phyloP scores from a whole-genome alignment of 805 yeast species.

The Metschnikowia colocasiae region DNA sequence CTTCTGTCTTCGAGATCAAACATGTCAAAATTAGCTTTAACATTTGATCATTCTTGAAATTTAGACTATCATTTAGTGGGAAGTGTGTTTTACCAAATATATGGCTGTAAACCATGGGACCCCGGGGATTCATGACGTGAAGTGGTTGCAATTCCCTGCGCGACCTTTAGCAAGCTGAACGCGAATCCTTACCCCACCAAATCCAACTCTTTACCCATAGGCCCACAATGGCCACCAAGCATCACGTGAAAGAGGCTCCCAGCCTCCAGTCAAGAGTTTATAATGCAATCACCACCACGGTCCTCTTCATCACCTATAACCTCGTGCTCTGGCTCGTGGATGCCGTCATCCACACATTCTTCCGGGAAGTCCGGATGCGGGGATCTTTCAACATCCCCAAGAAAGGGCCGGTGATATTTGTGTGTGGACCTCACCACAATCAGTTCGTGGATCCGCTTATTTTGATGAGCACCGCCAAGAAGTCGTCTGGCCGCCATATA shows the following conservation, averaged over 20 bases:
- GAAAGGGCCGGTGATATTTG: constrained; percentile 37
- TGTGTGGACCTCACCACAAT: constrained; percentile 43
- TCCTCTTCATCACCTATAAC: constrained; percentile 22
- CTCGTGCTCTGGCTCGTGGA: constrained; percentile 32
- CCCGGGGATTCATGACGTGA: too few relatives aligned
- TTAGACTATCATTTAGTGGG: too few relatives aligned
- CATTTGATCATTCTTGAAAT: too few relatives aligned
- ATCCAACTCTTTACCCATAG: neutral
- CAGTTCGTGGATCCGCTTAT: constrained; percentile 40
- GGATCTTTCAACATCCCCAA: constrained; percentile 39
- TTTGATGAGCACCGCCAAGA: constrained; percentile 34
- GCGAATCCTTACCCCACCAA: neutral
- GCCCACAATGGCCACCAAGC: neutral
- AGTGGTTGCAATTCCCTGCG: neutral
- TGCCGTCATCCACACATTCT: constrained; percentile 36
- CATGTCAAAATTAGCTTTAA: too few relatives aligned
- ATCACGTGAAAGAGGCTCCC: neutral
- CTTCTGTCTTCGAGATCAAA: too few relatives aligned
- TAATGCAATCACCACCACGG: neutral
- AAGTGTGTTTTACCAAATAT: too few relatives aligned
- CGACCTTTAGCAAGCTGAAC: neutral
- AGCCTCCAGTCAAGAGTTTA: neutral
- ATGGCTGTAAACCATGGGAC: too few relatives aligned
- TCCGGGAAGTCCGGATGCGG: constrained; percentile 36
- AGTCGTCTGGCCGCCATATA: constrained; percentile 29